Conservation (phyloP, 1,284 basidiomycete species). For the Hymenochaete sp. region DNA sequence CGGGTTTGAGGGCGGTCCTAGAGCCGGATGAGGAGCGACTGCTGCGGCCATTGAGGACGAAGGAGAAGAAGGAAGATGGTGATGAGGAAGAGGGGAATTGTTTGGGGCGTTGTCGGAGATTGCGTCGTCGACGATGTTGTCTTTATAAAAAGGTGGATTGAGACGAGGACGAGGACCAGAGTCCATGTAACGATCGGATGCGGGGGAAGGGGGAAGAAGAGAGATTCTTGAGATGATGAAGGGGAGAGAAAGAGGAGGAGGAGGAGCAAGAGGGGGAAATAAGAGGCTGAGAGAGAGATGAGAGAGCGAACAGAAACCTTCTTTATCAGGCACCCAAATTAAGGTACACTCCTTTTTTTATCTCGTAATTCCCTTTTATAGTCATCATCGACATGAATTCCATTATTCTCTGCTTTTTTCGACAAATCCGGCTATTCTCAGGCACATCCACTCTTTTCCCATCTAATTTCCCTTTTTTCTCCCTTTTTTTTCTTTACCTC, state of each 20-base stretch:
- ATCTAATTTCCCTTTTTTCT: background rate
- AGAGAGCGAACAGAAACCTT: background rate
- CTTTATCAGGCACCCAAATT: slow-evolving; percentile 11
- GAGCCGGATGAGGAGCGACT: background rate
- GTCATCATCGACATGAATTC: background rate
- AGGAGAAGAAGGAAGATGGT: background rate
- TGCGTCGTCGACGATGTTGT: background rate
- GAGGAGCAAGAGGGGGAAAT: background rate
- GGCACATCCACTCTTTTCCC: background rate
- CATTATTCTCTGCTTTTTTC: slow-evolving; percentile 1
- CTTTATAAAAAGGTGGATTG: too few species aligned
- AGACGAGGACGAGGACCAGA: too few species aligned
- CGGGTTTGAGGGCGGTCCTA: slow-evolving; percentile 10
- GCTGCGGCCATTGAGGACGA: slow-evolving; percentile 9
- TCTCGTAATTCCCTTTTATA: background rate
- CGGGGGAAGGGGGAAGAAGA: background rate
- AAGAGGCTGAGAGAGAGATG: slow-evolving; percentile 1
- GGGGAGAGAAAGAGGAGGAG: background rate
- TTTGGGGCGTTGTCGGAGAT: background rate
- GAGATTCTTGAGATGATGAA: background rate
- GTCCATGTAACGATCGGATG: background rate
- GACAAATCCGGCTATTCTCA: background rate
- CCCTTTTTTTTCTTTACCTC: background rate
- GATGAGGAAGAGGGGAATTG: slow-evolving; percentile 3
- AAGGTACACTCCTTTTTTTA: background rate